Base-by-base conservation (phyloP, 306 rosid species). In the Cicer pinnatifidum region DNA sequence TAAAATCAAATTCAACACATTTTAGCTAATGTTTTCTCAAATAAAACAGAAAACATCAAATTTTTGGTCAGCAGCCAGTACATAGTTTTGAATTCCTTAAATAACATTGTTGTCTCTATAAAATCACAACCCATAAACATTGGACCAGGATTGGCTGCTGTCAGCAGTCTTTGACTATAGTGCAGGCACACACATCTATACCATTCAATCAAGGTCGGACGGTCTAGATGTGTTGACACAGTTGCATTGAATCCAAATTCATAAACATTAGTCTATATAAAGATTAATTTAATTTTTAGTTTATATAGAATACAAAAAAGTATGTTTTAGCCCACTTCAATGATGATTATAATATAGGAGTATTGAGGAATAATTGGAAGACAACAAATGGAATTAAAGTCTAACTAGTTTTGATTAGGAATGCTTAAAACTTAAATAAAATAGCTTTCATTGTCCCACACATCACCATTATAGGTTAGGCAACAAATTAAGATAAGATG, bases 381-480 rank as follows among this genome's bases (percentile, higher is more conserved):
- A 47, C 16, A 64, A 23, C 39, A 45, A 35, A 57, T 58, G 35
- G 50, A 64, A 48, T 54, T 72, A 6, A 56, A 17, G 9, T 38
- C 71, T 59, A 72, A 78, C 63, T 17, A 35, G 54, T 50, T 51
- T 33, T 43, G 37, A 35, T 51, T 17, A 77, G 37, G 35, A 28
- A 51, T 15, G 57, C 23, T 16, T 57, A 17, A 57, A 64, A 48
- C 64, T 68, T 58, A 54, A 56, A 75, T 47, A 9, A 63, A 40
- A 65, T 68, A 23, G 82, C 53, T 46, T 75, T 70, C 67, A 56
- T 56, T 47, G 64, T 13, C 65, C 63, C 56, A 57, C 56, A 57
- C 78, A 37, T 33, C 67, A 79, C 57, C 50, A 80, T 66, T 20
- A 57, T 67, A 28, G 48, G 67, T 69, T 84, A 63, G 77, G 58